phyloP scores from a whole-genome alignment of 495 filamentous ascomycete species.

The Trichoderma orchidacearum region DNA sequence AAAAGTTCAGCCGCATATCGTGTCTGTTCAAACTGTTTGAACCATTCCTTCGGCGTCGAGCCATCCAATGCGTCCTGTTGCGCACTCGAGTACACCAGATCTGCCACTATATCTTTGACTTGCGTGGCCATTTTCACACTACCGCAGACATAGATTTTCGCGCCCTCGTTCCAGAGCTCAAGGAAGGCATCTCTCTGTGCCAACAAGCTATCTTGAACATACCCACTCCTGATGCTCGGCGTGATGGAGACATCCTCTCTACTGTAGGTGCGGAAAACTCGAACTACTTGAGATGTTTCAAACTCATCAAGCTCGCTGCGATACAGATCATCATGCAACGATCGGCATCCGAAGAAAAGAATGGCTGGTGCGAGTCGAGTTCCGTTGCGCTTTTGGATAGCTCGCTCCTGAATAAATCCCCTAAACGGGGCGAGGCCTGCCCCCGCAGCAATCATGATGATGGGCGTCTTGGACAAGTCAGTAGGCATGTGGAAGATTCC shows the following conservation, averaged over 20 bases:
- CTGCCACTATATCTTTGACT: slow-evolving; percentile 30
- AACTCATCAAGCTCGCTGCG: slow-evolving; percentile 42
- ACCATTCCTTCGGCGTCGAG: slow-evolving; percentile 34
- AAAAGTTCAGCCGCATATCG: slow-evolving; percentile 62
- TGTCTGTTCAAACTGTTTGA: slow-evolving; percentile 42
- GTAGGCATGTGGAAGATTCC: slow-evolving; percentile 52
- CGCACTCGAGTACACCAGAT: slow-evolving; percentile 26
- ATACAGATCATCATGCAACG: slow-evolving; percentile 47
- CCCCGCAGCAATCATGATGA: slow-evolving; percentile 49
- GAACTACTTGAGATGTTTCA: slow-evolving; percentile 40
- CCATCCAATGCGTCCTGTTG: slow-evolving; percentile 20
- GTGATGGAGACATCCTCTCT: slow-evolving; percentile 8
- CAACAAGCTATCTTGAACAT: slow-evolving; percentile 52
- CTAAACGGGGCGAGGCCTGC: slow-evolving; percentile 54
- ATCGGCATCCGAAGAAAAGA: slow-evolving; percentile 53
- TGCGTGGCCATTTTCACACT: slow-evolving; percentile 44
- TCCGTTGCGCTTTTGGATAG: slow-evolving; percentile 35
- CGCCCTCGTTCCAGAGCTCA: slow-evolving; percentile 41
- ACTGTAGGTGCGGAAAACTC: slow-evolving; percentile 43
- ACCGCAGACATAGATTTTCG: slow-evolving; percentile 56
- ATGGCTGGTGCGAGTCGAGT: slow-evolving; percentile 41
- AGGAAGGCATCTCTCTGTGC: slow-evolving; percentile 35
- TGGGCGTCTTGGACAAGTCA: slow-evolving; percentile 43
- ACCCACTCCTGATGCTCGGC: slow-evolving; percentile 20
- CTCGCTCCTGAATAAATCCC: slow-evolving; percentile 57